Evolutionary conservation across 345 rosid genomes (phyloP), one percentile per base, ranked within the genome.

Genomic region (Jatropha curcas): DNA sequence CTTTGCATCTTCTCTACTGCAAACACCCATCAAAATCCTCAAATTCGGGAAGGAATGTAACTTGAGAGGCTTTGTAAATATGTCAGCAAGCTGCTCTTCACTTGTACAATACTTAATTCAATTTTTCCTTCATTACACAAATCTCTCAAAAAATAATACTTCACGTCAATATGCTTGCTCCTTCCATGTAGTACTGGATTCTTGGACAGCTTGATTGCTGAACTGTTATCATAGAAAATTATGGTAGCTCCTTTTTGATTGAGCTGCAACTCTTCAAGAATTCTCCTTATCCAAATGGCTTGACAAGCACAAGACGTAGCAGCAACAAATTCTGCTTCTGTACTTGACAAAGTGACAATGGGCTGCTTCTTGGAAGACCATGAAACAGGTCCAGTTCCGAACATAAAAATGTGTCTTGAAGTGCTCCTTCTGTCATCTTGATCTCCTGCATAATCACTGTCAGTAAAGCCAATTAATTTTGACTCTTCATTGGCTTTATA

Each of bases 131-230:
- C 22, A 16, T n/a, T 53, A 4, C 19, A 14, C 11, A 57, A 20
- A 10, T 57, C 33, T 25, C 31, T 57, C 8, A 57, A 28, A 57
- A 57, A 57, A 28, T 57, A 27, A 28, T 57, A 57, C 19, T 57
- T 57, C 35, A 28, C 61, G 11, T 57, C 14, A 14, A 57, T 57
- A 27, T 57, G 34, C 4, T 57, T 57, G 35, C 61, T 57, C 19
- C 61, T 57, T 57, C 61, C 61, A 57, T 57, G 34, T 57, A 57
- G 35, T 25, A 27, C 31, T 9, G 17, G 61, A 57, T 57, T 57
- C 19, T 25, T 57, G 34, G 61, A 57, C 5, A 57, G 34, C 4
- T 57, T 25, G 16, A 57, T 57, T 8, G 34, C 4, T 25, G 20
- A 57, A 27, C 17, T 57, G 19, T 57, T 57, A 11, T 57, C 34